A percentile compares a stretch with the other conserved stretches of the same genome.
Evolutionary conservation across 2,329 filamentous ascomycete genomes (phyloP).

Genomic region (Fusarium compactum): DNA sequence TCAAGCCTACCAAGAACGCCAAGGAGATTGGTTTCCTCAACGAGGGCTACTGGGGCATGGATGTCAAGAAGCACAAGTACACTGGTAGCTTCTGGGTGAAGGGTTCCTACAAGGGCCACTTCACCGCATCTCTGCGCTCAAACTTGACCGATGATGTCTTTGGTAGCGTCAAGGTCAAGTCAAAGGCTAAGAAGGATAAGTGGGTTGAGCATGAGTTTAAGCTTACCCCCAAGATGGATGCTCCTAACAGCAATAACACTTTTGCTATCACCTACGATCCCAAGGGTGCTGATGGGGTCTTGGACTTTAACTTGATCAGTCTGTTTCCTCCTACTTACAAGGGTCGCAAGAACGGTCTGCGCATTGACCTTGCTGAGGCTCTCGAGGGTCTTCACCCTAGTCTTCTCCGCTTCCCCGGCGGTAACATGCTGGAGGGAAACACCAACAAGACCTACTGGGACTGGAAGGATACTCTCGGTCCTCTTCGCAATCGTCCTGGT

Average conservation of each 20-base stretch:
- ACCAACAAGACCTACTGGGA: slow-evolving; percentile 60
- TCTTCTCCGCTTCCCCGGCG: slow-evolving; percentile 75
- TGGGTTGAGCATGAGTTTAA: slow-evolving; percentile 66
- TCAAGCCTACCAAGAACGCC: slow-evolving; percentile 50
- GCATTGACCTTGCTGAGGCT: slow-evolving; percentile 66
- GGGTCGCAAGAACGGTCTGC: slow-evolving; percentile 67
- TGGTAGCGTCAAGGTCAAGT: slow-evolving; percentile 61
- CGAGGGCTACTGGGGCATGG: slow-evolving; percentile 69
- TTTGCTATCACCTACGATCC: slow-evolving; percentile 67
- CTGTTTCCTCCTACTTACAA: slow-evolving; percentile 72
- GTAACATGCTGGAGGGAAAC: slow-evolving; percentile 69
- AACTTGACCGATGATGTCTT: slow-evolving; percentile 59
- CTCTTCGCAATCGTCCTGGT: slow-evolving; percentile 66
- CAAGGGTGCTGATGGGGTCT: slow-evolving; percentile 54
- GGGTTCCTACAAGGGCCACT: slow-evolving; percentile 60
- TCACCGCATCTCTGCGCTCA: slow-evolving; percentile 62
- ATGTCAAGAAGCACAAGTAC: slow-evolving; percentile 61
- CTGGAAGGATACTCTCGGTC: slow-evolving; percentile 67
- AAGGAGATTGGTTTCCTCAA: slow-evolving; percentile 62
- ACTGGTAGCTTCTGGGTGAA: slow-evolving; percentile 66
- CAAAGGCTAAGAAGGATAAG: slow-evolving; percentile 53
- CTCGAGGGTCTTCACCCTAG: slow-evolving; percentile 65
- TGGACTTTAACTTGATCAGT: slow-evolving; percentile 70
- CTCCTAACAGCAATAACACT: slow-evolving; percentile 67
- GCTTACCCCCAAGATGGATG: slow-evolving; percentile 59